Percentiles rank a stretch among this genome's conserved stretches.
These are phyloP conservation scores for Aquilaria malaccensis DNA, from an alignment of 345 rosid species.

Conservation along the genomic window DNA sequence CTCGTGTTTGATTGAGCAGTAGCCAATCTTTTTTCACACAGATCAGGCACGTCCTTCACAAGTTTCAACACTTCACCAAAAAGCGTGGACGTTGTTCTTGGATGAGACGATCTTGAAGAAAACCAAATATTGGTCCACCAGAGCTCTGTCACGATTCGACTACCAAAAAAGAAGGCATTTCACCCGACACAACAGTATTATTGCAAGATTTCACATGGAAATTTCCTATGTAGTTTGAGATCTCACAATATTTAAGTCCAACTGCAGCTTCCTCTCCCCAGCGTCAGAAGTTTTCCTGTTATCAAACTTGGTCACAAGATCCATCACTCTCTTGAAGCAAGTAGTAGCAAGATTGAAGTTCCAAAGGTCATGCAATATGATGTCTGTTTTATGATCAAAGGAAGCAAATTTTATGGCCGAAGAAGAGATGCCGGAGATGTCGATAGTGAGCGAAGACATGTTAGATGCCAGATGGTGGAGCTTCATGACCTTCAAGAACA, in stretches of 20 bases:
- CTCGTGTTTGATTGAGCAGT: conserved; percentile 41
- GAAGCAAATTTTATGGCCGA: conserved; percentile 61
- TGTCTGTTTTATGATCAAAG: conserved; percentile 75
- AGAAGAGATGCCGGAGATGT: conserved; percentile 65
- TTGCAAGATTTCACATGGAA: conserved; percentile 59
- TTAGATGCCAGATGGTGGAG: conserved; percentile 85
- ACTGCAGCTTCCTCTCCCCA: conserved; percentile 56
- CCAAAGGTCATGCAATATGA: conserved; percentile 52
- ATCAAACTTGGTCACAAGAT: conserved; percentile 58
- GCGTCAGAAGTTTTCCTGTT: conserved; percentile 36
- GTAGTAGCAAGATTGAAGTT: conserved; percentile 65
- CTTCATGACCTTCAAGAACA: not conserved
- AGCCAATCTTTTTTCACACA: conserved; percentile 66
- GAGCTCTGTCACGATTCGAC: conserved; percentile 51
- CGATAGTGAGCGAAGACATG: conserved; percentile 58
- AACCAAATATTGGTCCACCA: conserved; percentile 59
- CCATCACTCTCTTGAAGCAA: conserved; percentile 87
- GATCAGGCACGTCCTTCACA: conserved; percentile 71
- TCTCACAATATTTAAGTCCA: conserved; percentile 76
- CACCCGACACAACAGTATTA: conserved; percentile 63
- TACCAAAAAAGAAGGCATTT: conserved; percentile 63
- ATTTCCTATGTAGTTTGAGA: conserved; percentile 82
- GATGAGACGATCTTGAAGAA: conserved; percentile 54
- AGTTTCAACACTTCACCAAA: conserved; percentile 64
- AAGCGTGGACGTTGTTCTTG: conserved; percentile 28